A percentile compares a stretch with the other conserved stretches of the same genome.
phyloP scores from a whole-genome alignment of 148 eudicot species.

The Camellia japonica region DNA sequence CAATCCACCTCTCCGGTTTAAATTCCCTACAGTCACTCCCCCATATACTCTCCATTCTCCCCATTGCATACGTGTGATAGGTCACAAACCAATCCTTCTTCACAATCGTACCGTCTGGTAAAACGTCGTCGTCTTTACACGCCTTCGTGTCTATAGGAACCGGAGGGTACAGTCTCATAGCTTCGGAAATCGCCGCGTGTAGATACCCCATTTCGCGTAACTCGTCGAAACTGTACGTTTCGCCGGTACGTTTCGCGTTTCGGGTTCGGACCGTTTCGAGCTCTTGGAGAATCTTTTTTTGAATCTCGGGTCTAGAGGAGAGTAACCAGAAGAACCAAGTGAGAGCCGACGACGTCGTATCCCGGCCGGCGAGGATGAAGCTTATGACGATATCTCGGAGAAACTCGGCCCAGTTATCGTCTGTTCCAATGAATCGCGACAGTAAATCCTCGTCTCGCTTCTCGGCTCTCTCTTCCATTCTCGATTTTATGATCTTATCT shows the following conservation, averaged over 20 bases:
- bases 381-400: conserved; percentile 65
- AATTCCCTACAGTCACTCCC: conserved; percentile 62
- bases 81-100: conserved; percentile 44
- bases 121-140: conserved; percentile 35
- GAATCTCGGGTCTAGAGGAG: conserved; percentile 16
- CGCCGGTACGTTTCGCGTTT: conserved; percentile 17
- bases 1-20: conserved; percentile 67
- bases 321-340: conserved; percentile 74
- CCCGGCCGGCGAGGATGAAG: conserved; percentile 63
- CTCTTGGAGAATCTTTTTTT: conserved; percentile 41
- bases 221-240: conserved; percentile 10
- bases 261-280: conserved; percentile 24
- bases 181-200: conserved; percentile 58
- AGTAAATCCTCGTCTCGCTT: conserved; percentile 44
- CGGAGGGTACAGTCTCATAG: conserved; percentile 59
- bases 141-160: conserved; percentile 55
- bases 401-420: conserved; percentile 27
- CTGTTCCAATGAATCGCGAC: conserved; percentile 49
- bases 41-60: conserved; percentile 73
- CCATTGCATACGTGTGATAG: conserved; percentile 60
- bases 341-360: conserved; percentile 56
- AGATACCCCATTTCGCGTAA: conserved; percentile 39
- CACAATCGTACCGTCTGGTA: conserved; percentile 53
- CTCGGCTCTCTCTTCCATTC: conserved; percentile 36
- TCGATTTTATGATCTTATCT: conserved; percentile 45